Evolutionary conservation across 2,329 filamentous ascomycete species (phyloP).

Genomic region (Metarhizium brunneum): DNA sequence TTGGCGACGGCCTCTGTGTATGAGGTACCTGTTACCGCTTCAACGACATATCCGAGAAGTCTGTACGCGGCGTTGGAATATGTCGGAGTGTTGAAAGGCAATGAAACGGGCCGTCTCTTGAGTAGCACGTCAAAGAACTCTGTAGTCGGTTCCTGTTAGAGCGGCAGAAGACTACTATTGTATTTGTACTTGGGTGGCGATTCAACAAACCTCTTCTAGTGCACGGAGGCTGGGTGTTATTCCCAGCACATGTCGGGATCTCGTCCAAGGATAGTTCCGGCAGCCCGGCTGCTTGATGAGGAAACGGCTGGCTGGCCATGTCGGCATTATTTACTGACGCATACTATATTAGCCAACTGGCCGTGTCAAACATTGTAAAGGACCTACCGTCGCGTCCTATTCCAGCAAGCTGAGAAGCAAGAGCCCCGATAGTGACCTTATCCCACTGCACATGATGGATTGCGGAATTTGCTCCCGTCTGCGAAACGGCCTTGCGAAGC

Average conservation of each 20-base stretch:
- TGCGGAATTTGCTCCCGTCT: background rate
- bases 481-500: conserved; percentile 2
- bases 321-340: background rate
- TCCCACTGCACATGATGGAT: conserved; percentile 8
- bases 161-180: too few species aligned
- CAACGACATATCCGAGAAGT: conserved; percentile 13
- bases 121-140: conserved; percentile 11
- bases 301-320: conserved; percentile 5
- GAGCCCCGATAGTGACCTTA: conserved; percentile 9
- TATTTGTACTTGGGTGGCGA: too few species aligned
- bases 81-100: conserved; percentile 9
- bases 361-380: background rate
- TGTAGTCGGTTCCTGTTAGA: background rate
- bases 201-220: background rate
- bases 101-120: conserved; percentile 9
- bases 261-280: conserved; percentile 6
- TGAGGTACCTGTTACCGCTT: conserved; percentile 11
- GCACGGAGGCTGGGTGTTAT: conserved; percentile 5
- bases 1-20: conserved; percentile 7
- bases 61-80: conserved; percentile 15
- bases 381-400: conserved; percentile 9
- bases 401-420: conserved; percentile 11
- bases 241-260: conserved; percentile 9
- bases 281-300: conserved; percentile 5
- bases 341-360: background rate